phyloP scores from a whole-genome alignment of 306 rosid species.

The Cucurbita pepo region DNA sequence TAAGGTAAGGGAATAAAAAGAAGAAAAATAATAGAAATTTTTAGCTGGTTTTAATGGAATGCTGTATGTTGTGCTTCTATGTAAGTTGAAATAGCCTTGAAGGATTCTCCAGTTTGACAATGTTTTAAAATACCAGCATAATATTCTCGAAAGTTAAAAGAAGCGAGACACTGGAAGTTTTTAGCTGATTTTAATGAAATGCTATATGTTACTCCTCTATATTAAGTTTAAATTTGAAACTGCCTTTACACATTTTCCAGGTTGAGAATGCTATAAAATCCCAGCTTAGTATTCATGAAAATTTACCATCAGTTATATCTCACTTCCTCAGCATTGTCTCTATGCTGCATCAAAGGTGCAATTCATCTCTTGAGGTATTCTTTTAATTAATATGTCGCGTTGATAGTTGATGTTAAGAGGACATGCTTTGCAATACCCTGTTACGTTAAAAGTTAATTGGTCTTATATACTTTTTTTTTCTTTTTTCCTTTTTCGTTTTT shows the following conservation, averaged over 20 bases:
- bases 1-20: not conserved
- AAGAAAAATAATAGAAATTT: not conserved
- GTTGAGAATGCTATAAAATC: constrained; percentile 64
- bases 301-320: constrained; percentile 38
- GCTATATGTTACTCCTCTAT: not conserved
- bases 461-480: not conserved
- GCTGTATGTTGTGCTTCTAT: not conserved
- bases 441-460: not conserved
- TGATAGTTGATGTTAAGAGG: not conserved
- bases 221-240: not conserved
- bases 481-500: not conserved
- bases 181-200: not conserved
- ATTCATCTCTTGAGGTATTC: constrained; percentile 67
- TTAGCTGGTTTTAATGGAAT: not conserved
- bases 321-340: constrained; percentile 66
- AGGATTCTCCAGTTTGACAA: constrained; percentile 41
- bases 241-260: constrained; percentile 23
- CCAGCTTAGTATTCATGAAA: constrained; percentile 46
- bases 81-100: not conserved
- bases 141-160: constrained; percentile 23
- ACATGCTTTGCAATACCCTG: not conserved
- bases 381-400: constrained; percentile 3
- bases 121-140: constrained; percentile 51
- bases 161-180: not conserved
- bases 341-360: constrained; percentile 82